These are phyloP conservation scores for Aureobasidium sp. DNA, from an alignment of 2,329 filamentous ascomycete species.

Conservation along the genomic window DNA sequence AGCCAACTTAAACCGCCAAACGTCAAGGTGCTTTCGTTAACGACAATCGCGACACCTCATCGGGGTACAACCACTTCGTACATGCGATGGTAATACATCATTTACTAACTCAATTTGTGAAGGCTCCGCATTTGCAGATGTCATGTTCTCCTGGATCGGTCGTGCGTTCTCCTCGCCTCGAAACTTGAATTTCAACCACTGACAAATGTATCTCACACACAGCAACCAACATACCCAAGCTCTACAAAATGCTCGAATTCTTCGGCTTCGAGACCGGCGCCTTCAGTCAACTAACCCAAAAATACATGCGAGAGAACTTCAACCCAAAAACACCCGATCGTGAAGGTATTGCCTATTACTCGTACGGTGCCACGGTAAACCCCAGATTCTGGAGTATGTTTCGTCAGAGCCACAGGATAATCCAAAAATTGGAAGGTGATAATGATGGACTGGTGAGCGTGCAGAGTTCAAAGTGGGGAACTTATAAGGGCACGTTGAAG, in stretches of 20 bases:
- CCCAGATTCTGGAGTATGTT: conserved; percentile 53
- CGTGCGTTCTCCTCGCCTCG: conserved; percentile 27
- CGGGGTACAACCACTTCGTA: conserved; percentile 33
- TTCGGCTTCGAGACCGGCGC: conserved; percentile 53
- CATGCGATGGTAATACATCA: neutral
- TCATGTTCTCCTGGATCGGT: conserved; percentile 52
- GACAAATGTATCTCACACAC: conserved; percentile 9
- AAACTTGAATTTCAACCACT: neutral
- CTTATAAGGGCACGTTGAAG: conserved; percentile 57
- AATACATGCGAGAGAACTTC: conserved; percentile 53
- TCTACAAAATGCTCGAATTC: conserved; percentile 50
- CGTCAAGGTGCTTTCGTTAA: conserved; percentile 68
- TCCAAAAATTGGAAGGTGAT: conserved; percentile 48
- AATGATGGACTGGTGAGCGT: conserved; percentile 62
- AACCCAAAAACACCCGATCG: conserved; percentile 53
- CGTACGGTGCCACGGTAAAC: conserved; percentile 54
- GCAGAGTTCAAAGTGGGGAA: conserved; percentile 53
- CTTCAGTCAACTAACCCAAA: conserved; percentile 54
- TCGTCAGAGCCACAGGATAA: conserved; percentile 48
- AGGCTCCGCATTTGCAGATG: conserved; percentile 56
- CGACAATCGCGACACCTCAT: conserved; percentile 57
- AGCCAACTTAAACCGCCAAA: conserved; percentile 51
- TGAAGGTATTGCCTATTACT: conserved; percentile 52
- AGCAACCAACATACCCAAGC: conserved; percentile 43
- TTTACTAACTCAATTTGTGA: conserved; percentile 3